Evolutionary conservation across 305 asterid genomes (phyloP).

Genomic region (Rubia tinctorum): DNA sequence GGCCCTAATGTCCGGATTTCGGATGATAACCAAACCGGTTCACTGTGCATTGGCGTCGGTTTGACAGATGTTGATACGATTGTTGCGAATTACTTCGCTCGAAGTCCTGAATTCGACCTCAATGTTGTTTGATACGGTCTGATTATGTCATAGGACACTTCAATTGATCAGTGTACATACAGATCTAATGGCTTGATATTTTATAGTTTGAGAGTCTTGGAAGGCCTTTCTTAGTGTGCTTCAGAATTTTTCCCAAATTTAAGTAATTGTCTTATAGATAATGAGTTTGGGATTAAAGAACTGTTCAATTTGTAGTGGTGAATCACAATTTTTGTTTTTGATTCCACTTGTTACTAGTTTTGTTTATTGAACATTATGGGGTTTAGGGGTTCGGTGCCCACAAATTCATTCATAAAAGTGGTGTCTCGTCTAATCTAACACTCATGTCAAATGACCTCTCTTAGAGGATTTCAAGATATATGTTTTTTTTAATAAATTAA

Average conservation of each 20-base stretch:
- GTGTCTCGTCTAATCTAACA: too few relatives aligned
- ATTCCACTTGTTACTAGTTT: too few relatives aligned
- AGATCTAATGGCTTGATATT: not conserved
- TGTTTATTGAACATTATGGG: too few relatives aligned
- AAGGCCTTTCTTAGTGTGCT: not conserved
- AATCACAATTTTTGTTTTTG: too few relatives aligned
- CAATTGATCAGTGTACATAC: not conserved
- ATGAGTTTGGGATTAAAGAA: too few relatives aligned
- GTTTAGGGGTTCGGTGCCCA: too few relatives aligned
- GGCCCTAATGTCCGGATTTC: slow-evolving; percentile 74
- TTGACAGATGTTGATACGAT: slow-evolving; percentile 67
- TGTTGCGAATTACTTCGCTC: slow-evolving; percentile 47
- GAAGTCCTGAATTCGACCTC: slow-evolving; percentile 26
- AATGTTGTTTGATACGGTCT: slow-evolving; percentile 24
- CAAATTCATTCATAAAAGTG: too few relatives aligned
- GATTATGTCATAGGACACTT: not conserved
- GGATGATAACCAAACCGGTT: slow-evolving; percentile 9
- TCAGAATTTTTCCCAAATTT: not conserved
- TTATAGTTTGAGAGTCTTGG: not conserved
- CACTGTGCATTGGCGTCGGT: slow-evolving; percentile 63
- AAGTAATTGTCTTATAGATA: too few relatives aligned
- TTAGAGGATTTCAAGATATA: too few relatives aligned
- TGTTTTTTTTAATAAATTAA: too few relatives aligned
- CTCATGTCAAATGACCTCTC: too few relatives aligned
- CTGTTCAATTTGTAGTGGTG: too few relatives aligned